Conservation (phyloP, 805 yeast species). For the Wickerhamiella galacta region DNA sequence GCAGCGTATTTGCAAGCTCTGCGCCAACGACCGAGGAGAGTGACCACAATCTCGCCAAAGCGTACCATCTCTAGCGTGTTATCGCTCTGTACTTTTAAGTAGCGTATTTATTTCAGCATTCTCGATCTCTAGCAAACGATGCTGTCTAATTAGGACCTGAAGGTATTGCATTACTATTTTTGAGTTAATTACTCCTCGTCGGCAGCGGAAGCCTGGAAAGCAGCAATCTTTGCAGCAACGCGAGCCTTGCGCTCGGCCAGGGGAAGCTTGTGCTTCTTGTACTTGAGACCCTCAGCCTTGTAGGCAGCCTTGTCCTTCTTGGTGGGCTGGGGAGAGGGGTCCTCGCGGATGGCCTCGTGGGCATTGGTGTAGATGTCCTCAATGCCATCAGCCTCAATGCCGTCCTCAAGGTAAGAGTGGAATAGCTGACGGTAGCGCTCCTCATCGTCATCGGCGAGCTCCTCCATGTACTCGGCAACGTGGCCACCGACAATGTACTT, state of each 20-base stretch:
- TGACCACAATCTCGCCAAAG: too few species aligned
- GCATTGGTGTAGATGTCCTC: slow-evolving; percentile 94
- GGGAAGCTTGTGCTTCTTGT: slow-evolving; percentile 77
- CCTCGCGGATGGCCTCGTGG: slow-evolving; percentile 89
- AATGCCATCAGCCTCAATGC: slow-evolving; percentile 87
- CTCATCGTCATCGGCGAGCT: slow-evolving; percentile 99
- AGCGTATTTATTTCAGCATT: too few species aligned
- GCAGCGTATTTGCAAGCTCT: background rate
- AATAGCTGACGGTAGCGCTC: slow-evolving; percentile 94
- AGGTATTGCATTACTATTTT: too few species aligned
- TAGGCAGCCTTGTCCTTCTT: slow-evolving; percentile 93
- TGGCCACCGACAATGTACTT: slow-evolving; percentile 99
- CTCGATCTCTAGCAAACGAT: too few species aligned
- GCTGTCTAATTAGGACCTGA: too few species aligned
- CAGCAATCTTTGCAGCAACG: slow-evolving; percentile 87
- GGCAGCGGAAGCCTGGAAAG: slow-evolving; percentile 28
- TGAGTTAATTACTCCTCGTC: background rate
- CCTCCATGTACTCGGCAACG: slow-evolving; percentile 99
- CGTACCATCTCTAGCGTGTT: too few species aligned
- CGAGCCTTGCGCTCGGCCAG: slow-evolving; percentile 78
- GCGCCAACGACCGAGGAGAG: background rate
- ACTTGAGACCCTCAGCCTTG: slow-evolving; percentile 92
- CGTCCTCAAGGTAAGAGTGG: slow-evolving; percentile 93
- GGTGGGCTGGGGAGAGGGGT: slow-evolving; percentile 82
- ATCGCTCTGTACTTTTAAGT: too few species aligned